Conservation (phyloP, 768 basidiomycete species). For the Mycena sanguinolenta region DNA sequence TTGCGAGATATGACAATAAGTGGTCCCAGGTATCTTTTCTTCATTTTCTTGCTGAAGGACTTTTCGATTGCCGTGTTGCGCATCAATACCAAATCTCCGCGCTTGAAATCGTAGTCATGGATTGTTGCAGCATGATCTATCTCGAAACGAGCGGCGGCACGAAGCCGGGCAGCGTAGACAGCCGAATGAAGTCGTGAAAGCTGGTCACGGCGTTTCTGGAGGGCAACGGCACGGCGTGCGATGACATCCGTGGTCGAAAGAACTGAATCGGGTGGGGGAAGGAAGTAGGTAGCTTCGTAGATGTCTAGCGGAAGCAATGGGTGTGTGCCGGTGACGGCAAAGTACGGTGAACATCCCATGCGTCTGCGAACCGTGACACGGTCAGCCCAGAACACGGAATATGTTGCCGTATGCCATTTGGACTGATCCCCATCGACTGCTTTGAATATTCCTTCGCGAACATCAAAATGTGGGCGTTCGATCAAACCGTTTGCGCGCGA, state of each 20-base stretch:
- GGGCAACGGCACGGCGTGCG: conserved; percentile 34
- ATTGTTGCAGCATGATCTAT: conserved; percentile 39
- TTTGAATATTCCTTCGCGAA: conserved; percentile 34
- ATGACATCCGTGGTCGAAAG: conserved; percentile 43
- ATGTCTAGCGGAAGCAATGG: conserved; percentile 4
- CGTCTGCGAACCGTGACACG: no score
- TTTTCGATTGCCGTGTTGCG: conserved; percentile 49
- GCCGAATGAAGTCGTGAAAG: conserved; percentile 26
- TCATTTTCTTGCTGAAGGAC: no score
- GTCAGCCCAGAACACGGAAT: conserved; percentile 40
- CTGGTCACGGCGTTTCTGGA: no score
- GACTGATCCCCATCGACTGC: conserved; percentile 25
- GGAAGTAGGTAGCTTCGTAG: conserved; percentile 35
- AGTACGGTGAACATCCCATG: conserved; percentile 35
- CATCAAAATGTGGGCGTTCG: no score
- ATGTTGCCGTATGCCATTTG: conserved; percentile 23
- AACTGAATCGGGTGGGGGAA: conserved; percentile 35
- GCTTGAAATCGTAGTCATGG: conserved; percentile 45
- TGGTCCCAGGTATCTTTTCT: conserved; percentile 52
- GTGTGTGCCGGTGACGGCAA: conserved; percentile 24
- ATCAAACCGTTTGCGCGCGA: no score
- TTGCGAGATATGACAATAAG: conserved; percentile 45
- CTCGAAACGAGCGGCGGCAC: conserved; percentile 37
- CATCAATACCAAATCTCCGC: conserved; percentile 44
- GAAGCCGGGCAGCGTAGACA: conserved; percentile 22